Conservation (phyloP, 2,329 filamentous ascomycete genomes). For the Aspergillus texensis region DNA sequence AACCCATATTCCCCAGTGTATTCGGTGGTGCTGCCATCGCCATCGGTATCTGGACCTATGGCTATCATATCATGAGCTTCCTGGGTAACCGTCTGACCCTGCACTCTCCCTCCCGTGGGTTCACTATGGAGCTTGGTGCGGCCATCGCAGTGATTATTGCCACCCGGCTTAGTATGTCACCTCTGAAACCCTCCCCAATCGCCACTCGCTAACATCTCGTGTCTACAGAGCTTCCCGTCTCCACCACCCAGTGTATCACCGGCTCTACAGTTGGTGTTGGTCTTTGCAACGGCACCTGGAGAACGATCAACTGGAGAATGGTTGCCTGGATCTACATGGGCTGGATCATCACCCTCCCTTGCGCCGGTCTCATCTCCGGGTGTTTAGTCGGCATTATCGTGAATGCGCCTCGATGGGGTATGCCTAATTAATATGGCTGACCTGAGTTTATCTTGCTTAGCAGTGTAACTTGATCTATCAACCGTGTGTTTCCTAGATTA, state of each 20-base stretch:
- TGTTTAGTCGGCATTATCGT: slow-evolving; percentile 22
- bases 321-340: slow-evolving; percentile 23
- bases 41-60: slow-evolving; percentile 25
- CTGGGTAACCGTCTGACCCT: slow-evolving; percentile 23
- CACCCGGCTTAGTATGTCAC: slow-evolving; percentile 18
- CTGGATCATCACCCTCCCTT: slow-evolving; percentile 23
- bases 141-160: slow-evolving; percentile 21
- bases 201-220: neutral
- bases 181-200: neutral
- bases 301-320: slow-evolving; percentile 26
- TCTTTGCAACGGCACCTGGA: slow-evolving; percentile 23
- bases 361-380: slow-evolving; percentile 18
- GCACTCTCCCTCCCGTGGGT: slow-evolving; percentile 22
- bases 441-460: too few species aligned
- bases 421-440: neutral
- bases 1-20: slow-evolving; percentile 6
- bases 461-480: too few species aligned
- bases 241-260: slow-evolving; percentile 23
- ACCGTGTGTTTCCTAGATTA: too few species aligned
- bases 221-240: slow-evolving; percentile 19
- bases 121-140: slow-evolving; percentile 24
- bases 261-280: slow-evolving; percentile 23
- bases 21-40: slow-evolving; percentile 19
- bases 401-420: slow-evolving; percentile 21
- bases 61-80: slow-evolving; percentile 25